Evolutionary conservation across 495 filamentous ascomycete species (phyloP).

Genomic region (Penicillium cinerascens): DNA sequence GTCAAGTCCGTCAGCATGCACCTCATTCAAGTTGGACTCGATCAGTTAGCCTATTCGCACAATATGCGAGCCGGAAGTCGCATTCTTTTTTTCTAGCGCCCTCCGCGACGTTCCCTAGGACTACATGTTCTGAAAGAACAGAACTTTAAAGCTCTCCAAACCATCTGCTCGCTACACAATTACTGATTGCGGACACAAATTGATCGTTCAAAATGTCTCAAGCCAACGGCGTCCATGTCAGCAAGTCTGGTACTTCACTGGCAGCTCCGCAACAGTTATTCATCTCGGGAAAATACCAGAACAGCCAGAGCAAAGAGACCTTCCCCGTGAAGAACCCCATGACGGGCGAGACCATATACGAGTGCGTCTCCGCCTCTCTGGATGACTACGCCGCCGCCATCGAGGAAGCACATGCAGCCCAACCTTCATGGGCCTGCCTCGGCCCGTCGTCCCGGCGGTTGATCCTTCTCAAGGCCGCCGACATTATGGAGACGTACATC

Average conservation of each 20-base stretch:
- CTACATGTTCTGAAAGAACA: too few relatives aligned
- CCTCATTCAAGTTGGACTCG: too few relatives aligned
- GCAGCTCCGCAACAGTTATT: not conserved
- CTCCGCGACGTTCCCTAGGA: too few relatives aligned
- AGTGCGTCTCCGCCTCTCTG: not conserved
- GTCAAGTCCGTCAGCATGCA: too few relatives aligned
- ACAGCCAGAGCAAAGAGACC: not conserved
- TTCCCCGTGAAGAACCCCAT: conserved; percentile 1
- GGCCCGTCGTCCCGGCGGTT: not conserved
- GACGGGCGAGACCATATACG: not conserved
- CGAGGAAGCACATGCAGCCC: not conserved
- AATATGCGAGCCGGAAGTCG: too few relatives aligned
- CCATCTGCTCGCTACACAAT: too few relatives aligned
- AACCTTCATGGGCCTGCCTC: not conserved
- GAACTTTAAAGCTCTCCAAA: too few relatives aligned
- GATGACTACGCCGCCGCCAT: conserved; percentile 1
- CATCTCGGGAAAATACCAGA: not conserved
- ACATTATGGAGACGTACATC: conserved; percentile 2
- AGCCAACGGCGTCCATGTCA: not conserved
- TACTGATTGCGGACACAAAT: not conserved
- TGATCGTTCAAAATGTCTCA: conserved; percentile 1
- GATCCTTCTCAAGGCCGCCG: conserved; percentile 1
- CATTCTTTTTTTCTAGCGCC: too few relatives aligned
- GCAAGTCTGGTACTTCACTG: not conserved
- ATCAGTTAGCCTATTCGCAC: too few relatives aligned